These are phyloP conservation scores for Aspergillus panamensis DNA, from an alignment of 495 filamentous ascomycete genomes.

Conservation along the genomic window DNA sequence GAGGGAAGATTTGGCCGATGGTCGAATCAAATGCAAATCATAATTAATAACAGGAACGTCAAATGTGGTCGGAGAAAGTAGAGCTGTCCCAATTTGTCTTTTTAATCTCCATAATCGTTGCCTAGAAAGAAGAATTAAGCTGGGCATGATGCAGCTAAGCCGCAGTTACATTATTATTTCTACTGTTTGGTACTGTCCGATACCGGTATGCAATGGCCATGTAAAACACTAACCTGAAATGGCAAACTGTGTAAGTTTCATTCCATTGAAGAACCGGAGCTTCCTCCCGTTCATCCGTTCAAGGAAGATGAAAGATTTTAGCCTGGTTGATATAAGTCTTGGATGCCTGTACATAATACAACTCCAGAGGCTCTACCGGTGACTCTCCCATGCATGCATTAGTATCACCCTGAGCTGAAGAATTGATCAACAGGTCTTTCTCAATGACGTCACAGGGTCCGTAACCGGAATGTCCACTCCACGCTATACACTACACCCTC, in stretches of 20 bases:
- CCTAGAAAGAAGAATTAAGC: constrained; percentile 1
- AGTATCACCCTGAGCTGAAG: no score
- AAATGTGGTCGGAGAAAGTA: neutral
- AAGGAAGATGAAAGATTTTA: no score
- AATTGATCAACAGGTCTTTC: neutral
- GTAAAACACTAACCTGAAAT: neutral
- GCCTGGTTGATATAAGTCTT: no score
- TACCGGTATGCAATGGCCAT: neutral
- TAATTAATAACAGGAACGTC: constrained; percentile 8
- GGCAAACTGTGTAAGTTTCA: neutral
- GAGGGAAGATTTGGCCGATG: neutral
- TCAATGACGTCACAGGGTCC: neutral
- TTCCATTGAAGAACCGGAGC: neutral
- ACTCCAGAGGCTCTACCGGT: neutral
- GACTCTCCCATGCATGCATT: neutral
- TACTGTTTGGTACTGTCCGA: constrained; percentile 4
- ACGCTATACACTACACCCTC: neutral
- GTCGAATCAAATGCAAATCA: constrained; percentile 7
- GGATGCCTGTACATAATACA: neutral
- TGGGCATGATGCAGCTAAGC: neutral
- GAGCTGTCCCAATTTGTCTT: neutral
- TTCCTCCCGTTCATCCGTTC: neutral
- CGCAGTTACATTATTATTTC: neutral
- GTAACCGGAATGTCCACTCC: neutral
- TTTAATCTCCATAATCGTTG: neutral